Evolutionary conservation across 257 asterid genomes (phyloP).

Genomic region (Solanum neorickii): DNA sequence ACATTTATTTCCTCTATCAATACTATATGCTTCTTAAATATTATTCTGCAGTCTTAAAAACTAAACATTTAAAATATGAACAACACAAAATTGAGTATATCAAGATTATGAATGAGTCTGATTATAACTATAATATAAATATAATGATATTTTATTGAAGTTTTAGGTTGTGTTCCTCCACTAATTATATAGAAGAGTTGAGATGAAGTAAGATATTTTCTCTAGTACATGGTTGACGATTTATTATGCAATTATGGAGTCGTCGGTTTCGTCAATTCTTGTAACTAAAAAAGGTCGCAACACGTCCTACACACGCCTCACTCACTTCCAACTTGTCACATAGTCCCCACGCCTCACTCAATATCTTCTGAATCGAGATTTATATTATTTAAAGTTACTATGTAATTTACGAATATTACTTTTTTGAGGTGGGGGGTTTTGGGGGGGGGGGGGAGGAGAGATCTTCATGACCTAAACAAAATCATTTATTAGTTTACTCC

Average conservation of each 20-base stretch:
- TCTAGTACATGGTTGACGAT: not conserved
- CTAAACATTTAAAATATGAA: not conserved
- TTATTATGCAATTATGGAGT: too few relatives aligned
- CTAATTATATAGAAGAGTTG: not conserved
- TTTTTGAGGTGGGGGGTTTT: too few relatives aligned
- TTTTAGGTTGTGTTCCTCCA: not conserved
- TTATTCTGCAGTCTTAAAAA: not conserved
- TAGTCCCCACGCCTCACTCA: not conserved
- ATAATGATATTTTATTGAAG: not conserved
- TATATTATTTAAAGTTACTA: too few relatives aligned
- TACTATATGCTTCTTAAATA: not conserved
- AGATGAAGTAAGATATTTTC: too few relatives aligned
- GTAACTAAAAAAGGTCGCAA: not conserved
- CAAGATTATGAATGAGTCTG: not conserved
- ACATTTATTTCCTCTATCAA: not conserved
- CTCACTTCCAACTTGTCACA: not conserved
- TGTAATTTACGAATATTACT: too few relatives aligned
- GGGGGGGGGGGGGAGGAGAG: too few relatives aligned
- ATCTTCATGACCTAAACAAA: too few relatives aligned
- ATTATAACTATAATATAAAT: not conserved
- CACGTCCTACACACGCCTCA: not conserved
- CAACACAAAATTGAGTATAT: not conserved
- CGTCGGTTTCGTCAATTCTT: not conserved
- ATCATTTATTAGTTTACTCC: too few relatives aligned
- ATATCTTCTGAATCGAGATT: too few relatives aligned